Conservation (phyloP, 2,329 filamentous ascomycete species). For the Neonectria magnoliae region DNA sequence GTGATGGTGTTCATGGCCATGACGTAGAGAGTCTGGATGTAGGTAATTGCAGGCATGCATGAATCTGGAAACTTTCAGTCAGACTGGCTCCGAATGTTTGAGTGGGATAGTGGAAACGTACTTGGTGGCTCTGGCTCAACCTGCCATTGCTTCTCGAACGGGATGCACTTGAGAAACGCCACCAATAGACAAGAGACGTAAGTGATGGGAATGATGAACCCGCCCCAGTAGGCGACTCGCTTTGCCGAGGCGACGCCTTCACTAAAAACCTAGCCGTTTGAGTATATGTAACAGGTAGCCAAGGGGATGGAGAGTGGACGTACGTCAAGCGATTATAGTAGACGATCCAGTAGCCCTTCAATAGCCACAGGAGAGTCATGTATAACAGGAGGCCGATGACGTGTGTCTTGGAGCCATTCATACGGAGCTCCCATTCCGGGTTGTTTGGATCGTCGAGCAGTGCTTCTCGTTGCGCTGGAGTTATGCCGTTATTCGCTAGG, state of each 20-base stretch:
- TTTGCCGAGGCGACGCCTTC: not conserved
- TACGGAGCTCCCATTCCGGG: not conserved
- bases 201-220: not conserved
- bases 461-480: not conserved
- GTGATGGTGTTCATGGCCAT: not conserved
- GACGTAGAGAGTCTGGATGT: not conserved
- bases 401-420: not conserved
- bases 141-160: slow-evolving; percentile 24
- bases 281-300: not conserved
- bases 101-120: not conserved
- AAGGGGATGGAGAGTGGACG: not conserved
- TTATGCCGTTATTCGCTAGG: not conserved
- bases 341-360: not conserved
- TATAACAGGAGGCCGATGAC: not conserved
- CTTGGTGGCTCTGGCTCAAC: slow-evolving; percentile 18
- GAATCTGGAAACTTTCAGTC: not conserved
- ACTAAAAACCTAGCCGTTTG: not conserved
- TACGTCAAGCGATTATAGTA: not conserved
- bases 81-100: not conserved
- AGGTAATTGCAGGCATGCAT: not conserved
- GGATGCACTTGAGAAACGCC: slow-evolving; percentile 21
- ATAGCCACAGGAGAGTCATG: not conserved
- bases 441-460: not conserved
- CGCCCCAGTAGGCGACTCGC: not conserved
- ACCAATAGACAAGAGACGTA: slow-evolving; percentile 21